A percentile compares a stretch with the other conserved stretches of the same genome.
These are phyloP conservation scores for Epithele typhae DNA, from an alignment of 768 basidiomycete species.

Conservation along the genomic window DNA sequence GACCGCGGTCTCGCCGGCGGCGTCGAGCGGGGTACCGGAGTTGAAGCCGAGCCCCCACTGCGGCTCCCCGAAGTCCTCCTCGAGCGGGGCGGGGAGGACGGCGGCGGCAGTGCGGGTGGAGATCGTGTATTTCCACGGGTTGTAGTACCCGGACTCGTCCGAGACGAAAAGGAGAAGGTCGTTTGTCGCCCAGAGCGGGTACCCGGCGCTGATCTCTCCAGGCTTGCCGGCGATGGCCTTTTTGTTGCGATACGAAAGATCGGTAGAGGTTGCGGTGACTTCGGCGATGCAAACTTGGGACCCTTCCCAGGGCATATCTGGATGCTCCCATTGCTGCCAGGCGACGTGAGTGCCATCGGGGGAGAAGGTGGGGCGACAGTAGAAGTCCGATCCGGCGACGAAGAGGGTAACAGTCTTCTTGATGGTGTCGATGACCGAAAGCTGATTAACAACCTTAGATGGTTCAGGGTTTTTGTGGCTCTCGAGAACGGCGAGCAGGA, in stretches of 20 bases:
- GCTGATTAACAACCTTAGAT: constrained; percentile 47
- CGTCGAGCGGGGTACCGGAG: constrained; percentile 43
- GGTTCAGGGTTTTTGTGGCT: constrained; percentile 61
- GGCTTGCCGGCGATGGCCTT: constrained; percentile 48
- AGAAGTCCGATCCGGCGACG: constrained; percentile 65
- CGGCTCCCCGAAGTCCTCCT: constrained; percentile 54
- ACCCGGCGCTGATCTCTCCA: constrained; percentile 47
- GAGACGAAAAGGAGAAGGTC: constrained; percentile 57
- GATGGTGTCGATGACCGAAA: constrained; percentile 51
- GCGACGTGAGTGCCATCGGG: constrained; percentile 53
- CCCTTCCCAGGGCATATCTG: constrained; percentile 73
- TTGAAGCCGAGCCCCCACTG: constrained; percentile 50
- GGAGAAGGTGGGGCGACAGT: constrained; percentile 55
- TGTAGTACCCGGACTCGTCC: constrained; percentile 63
- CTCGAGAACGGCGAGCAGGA: constrained; percentile 63
- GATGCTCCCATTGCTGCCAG: constrained; percentile 68
- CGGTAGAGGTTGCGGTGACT: constrained; percentile 26
- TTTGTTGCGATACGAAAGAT: constrained; percentile 32
- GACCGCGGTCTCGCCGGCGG: constrained; percentile 24
- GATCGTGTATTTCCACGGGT: constrained; percentile 56
- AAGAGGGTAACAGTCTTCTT: constrained; percentile 43
- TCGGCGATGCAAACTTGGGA: constrained; percentile 50
- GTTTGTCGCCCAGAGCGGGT: constrained; percentile 57
- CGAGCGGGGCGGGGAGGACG: constrained; percentile 38
- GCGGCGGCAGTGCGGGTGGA: constrained; percentile 29